Evolutionary conservation across 139 green algal species (phyloP).

Genomic region (Chlorella sp.): DNA sequence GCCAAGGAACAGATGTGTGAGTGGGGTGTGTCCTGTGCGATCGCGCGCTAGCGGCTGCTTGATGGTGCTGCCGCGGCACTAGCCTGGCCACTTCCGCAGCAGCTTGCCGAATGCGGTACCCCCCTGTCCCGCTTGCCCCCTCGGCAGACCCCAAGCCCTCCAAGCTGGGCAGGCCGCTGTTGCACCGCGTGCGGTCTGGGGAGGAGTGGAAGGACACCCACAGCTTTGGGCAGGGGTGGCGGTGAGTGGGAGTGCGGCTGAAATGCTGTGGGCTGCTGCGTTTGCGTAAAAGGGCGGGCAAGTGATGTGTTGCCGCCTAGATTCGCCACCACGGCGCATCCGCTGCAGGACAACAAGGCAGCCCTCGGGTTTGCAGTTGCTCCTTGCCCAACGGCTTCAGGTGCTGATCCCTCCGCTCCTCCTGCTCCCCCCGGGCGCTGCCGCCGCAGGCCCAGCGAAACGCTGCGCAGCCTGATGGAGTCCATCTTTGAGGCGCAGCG

Average conservation of each 20-base stretch:
- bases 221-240: constrained; percentile 32
- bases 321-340: too few relatives aligned
- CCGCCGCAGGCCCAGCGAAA: constrained; percentile 13
- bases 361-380: too few relatives aligned
- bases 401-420: too few relatives aligned
- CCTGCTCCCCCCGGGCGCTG: background rate
- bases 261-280: background rate
- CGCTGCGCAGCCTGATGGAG: constrained; percentile 10
- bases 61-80: too few relatives aligned
- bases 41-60: too few relatives aligned
- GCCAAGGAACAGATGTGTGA: constrained; percentile 39
- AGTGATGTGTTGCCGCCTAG: too few relatives aligned
- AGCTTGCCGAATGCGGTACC: background rate
- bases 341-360: too few relatives aligned
- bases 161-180: background rate
- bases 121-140: background rate
- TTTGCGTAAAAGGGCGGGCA: too few relatives aligned
- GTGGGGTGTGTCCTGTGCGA: too few relatives aligned
- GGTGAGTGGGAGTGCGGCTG: constrained; percentile 11
- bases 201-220: constrained; percentile 38
- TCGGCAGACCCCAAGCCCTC: constrained; percentile 5
- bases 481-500: constrained; percentile 9
- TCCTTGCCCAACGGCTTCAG: too few relatives aligned
- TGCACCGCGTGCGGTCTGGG: constrained; percentile 21
- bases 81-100: too few relatives aligned